Base-by-base conservation (phyloP, 352 stramenopile genomes). In the Phytopythium cucurbitacearum region DNA sequence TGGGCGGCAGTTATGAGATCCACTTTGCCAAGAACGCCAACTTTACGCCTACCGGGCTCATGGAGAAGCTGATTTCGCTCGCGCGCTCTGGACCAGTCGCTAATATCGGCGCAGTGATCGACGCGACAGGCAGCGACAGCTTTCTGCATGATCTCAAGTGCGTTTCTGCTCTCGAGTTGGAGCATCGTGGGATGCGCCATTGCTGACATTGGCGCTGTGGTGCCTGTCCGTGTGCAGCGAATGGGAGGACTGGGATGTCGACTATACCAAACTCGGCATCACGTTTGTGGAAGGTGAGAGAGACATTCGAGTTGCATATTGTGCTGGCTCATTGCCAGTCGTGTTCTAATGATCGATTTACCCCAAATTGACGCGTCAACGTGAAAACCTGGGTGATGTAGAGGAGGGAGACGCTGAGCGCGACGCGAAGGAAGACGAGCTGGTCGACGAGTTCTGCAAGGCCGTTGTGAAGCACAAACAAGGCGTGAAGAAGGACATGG, bases 171-270 rank as follows among this genome's bases (percentile, higher is more conserved):
- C 21, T 28, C 21, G 21, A 28, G 21, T 28, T 28, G 21, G 21
- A 28, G 21, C 21, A 28, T 28, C 21, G 21, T 28, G 21, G 21
- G 21, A 50, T 53, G 43, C 46, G 39, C 35, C 34, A 43, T 13
- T 53, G 16, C 16, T 40, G 4, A 13, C 41, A 15, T 45, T 56
- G 40, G 41, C 21, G 32, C 12, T 38, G 44, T 45, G n/a, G 51
- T 39, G 11, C 6, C 9, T 57, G 21, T 34, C 43, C 44, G 5
- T 52, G 28, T 48, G 21, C 40, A 94, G 85, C 50, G 85, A 95
- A 63, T 95, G 85, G 85, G 75, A 91, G 28, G 85, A 95, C 53
- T 95, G 85, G 85, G 85, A 95, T 45, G 85, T 95, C 1, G 62
- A 89, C 40, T 95, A 86, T 49, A 67, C 87, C 36, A 93, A 95